A percentile compares a stretch with the other conserved stretches of the same genome.
These are phyloP conservation scores for Termitomyces eurrhizus DNA, from an alignment of 768 basidiomycete genomes.

Conservation along the genomic window DNA sequence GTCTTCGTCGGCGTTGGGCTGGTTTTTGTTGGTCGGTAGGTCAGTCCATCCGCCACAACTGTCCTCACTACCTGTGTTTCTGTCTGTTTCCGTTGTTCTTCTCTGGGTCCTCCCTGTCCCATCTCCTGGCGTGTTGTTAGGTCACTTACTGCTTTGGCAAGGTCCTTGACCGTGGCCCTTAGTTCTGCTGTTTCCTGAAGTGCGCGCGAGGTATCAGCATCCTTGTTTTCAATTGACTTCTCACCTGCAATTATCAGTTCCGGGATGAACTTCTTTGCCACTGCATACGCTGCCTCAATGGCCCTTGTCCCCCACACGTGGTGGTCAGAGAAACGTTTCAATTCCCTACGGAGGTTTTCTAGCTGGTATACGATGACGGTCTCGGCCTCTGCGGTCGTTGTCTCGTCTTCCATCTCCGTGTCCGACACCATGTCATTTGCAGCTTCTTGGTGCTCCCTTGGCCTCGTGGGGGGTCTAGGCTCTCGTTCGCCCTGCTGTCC, in stretches of 20 bases:
- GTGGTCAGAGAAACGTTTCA: background rate
- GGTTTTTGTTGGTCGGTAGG: background rate
- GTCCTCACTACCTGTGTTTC: too few relatives aligned
- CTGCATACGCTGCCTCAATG: background rate
- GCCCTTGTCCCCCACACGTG: background rate
- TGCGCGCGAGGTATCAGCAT: too few relatives aligned
- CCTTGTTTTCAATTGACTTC: background rate
- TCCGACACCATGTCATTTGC: background rate
- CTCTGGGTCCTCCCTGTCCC: too few relatives aligned
- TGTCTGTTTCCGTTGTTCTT: too few relatives aligned
- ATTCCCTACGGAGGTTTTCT: background rate
- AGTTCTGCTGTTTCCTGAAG: too few relatives aligned
- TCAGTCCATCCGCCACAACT: too few relatives aligned
- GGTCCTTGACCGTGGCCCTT: too few relatives aligned
- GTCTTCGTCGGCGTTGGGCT: background rate
- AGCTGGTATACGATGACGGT: background rate
- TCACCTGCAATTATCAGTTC: background rate
- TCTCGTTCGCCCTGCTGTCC: background rate
- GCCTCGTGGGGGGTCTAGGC: background rate
- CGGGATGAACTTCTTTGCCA: background rate
- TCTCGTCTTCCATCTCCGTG: background rate
- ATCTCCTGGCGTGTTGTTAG: too few relatives aligned
- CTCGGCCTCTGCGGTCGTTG: background rate
- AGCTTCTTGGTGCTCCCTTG: background rate
- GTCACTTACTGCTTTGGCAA: too few relatives aligned